phyloP scores from a whole-genome alignment of 345 rosid species.

The Populus alba region DNA sequence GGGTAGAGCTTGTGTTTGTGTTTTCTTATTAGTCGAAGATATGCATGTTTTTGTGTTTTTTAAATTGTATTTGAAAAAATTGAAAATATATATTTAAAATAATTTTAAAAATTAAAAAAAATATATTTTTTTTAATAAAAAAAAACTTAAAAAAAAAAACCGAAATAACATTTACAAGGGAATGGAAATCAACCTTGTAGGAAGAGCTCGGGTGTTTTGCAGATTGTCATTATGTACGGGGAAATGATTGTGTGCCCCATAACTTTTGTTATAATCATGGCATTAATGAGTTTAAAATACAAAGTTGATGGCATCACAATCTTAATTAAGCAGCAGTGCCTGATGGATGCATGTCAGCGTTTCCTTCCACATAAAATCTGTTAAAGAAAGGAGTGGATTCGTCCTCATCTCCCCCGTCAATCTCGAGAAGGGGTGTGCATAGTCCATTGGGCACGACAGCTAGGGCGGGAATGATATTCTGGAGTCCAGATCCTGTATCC shows the following conservation, averaged over 20 bases:
- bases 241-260: not conserved
- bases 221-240: too few relatives aligned
- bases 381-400: not conserved
- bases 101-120: too few relatives aligned
- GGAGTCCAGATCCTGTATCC: not conserved
- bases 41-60: too few relatives aligned
- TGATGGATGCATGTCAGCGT: too few relatives aligned
- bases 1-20: not conserved
- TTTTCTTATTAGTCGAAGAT: too few relatives aligned
- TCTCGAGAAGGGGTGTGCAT: not conserved
- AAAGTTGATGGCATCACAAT: not conserved
- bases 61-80: too few relatives aligned
- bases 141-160: too few relatives aligned
- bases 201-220: not conserved
- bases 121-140: too few relatives aligned
- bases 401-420: not conserved
- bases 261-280: not conserved
- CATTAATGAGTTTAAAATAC: not conserved
- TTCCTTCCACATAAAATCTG: not conserved
- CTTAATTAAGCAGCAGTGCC: not conserved
- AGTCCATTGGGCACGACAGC: slow-evolving; percentile 8
- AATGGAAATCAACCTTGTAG: too few relatives aligned
- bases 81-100: too few relatives aligned
- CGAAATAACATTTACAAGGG: too few relatives aligned
- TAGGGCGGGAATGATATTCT: not conserved